Conservation (phyloP, 2,329 filamentous ascomycete species). For the Drechslera avenae region DNA sequence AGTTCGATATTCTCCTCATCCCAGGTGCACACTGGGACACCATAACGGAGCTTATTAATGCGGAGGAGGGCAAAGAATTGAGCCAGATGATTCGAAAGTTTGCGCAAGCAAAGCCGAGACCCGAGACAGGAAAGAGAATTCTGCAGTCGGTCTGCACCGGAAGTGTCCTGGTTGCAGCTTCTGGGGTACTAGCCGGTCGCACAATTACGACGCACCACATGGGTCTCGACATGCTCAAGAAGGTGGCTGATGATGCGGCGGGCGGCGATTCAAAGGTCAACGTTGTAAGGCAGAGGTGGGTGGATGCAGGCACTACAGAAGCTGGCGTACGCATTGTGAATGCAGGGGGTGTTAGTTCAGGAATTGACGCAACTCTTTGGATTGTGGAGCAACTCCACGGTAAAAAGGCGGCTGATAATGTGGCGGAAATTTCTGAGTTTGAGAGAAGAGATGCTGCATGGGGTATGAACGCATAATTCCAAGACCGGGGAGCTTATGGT, state of each 20-base stretch:
- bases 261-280: slow-evolving; percentile 33
- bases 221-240: slow-evolving; percentile 31
- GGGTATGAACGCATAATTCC: not conserved
- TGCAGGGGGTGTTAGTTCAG: slow-evolving; percentile 42
- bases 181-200: slow-evolving; percentile 44
- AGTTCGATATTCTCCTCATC: slow-evolving; percentile 49
- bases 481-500: too few species aligned
- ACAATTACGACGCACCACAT: slow-evolving; percentile 50
- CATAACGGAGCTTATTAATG: slow-evolving; percentile 30
- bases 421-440: slow-evolving; percentile 39
- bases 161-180: slow-evolving; percentile 45
- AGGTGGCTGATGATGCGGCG: slow-evolving; percentile 36
- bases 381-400: slow-evolving; percentile 36
- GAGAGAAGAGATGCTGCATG: slow-evolving; percentile 29
- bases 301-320: slow-evolving; percentile 39
- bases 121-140: slow-evolving; percentile 34
- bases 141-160: slow-evolving; percentile 52
- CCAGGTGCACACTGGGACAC: slow-evolving; percentile 42
- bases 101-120: slow-evolving; percentile 22
- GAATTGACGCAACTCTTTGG: slow-evolving; percentile 40
- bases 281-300: slow-evolving; percentile 39
- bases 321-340: slow-evolving; percentile 42
- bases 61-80: slow-evolving; percentile 27
- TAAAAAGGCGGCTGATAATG: slow-evolving; percentile 30
- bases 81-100: slow-evolving; percentile 31